Evolutionary conservation across 805 yeast genomes (phyloP).

Genomic region (Tetrapisispora nanseiensis): DNA sequence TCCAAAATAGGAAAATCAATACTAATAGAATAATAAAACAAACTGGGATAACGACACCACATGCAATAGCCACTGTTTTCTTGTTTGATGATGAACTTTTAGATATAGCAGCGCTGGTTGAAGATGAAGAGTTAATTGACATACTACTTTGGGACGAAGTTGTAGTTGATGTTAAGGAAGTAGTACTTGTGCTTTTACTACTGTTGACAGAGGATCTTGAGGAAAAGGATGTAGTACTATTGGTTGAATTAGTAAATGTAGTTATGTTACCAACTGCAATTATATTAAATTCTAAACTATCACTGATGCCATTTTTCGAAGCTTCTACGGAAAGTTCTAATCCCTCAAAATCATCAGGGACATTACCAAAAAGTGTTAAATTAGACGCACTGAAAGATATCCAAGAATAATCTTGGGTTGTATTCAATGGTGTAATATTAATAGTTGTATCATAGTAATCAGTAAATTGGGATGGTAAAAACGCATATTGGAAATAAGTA

Average conservation of each 20-base stretch:
- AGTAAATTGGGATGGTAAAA: slow-evolving; percentile 48
- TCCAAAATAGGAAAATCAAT: slow-evolving; percentile 47
- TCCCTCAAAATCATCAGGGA: slow-evolving; percentile 41
- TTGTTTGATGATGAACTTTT: slow-evolving; percentile 13
- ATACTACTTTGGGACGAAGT: slow-evolving; percentile 24
- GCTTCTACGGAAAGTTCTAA: slow-evolving; percentile 36
- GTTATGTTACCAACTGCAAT: slow-evolving; percentile 35
- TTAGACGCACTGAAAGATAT: slow-evolving; percentile 49
- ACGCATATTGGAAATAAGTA: slow-evolving; percentile 45
- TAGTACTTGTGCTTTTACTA: slow-evolving; percentile 19
- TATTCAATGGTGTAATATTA: slow-evolving; percentile 32
- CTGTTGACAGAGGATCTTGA: neutral
- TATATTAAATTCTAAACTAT: slow-evolving; percentile 41
- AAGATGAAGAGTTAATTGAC: slow-evolving; percentile 19
- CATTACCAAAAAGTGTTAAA: slow-evolving; percentile 58
- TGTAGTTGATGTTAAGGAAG: slow-evolving; percentile 20
- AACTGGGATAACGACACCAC: slow-evolving; percentile 80
- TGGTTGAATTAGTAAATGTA: slow-evolving; percentile 2
- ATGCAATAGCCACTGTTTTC: slow-evolving; percentile 66
- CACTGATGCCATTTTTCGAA: slow-evolving; percentile 27
- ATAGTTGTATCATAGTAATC: slow-evolving; percentile 42
- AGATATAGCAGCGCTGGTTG: slow-evolving; percentile 24
- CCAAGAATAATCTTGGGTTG: slow-evolving; percentile 45
- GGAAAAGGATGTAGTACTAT: slow-evolving; percentile 8
- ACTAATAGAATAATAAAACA: slow-evolving; percentile 40